Conservation (phyloP, 2,329 filamentous ascomycete genomes). For the Pseudogymnoascus sp. region DNA sequence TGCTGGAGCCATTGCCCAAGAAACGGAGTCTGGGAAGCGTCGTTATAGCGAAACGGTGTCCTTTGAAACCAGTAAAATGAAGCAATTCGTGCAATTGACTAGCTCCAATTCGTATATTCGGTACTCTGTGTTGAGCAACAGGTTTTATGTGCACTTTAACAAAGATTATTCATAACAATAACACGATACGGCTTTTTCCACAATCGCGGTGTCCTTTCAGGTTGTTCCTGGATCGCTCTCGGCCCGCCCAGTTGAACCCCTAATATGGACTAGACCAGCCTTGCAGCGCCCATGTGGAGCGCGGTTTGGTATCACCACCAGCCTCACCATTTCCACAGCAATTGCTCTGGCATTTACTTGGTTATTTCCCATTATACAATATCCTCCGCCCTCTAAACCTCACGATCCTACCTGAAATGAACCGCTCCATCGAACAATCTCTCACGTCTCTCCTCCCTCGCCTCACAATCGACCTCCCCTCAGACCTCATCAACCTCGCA, state of each 20-base stretch:
- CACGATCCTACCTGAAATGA: conserved; percentile 43
- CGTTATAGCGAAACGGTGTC: conserved; percentile 1
- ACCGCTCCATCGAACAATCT: conserved; percentile 63
- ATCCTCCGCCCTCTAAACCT: background rate
- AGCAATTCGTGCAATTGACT: background rate
- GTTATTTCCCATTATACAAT: background rate
- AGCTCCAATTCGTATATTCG: background rate
- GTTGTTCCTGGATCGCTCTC: conserved; percentile 1
- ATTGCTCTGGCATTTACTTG: background rate
- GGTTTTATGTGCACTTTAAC: background rate
- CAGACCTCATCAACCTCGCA: conserved; percentile 62
- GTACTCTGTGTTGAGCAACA: background rate
- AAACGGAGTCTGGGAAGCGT: background rate
- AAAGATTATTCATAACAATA: background rate
- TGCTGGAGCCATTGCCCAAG: background rate
- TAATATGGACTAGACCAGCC: background rate
- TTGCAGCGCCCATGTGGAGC: background rate
- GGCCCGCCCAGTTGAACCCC: background rate
- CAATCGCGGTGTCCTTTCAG: background rate
- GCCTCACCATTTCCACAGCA: conserved; percentile 1
- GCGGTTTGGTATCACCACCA: conserved; percentile 1
- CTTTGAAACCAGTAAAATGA: background rate
- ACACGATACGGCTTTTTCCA: background rate
- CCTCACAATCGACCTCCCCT: conserved; percentile 57
- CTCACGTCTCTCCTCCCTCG: conserved; percentile 68